A percentile compares a stretch with the other conserved stretches of the same genome.
These are phyloP conservation scores for Myrica gale DNA, from an alignment of 306 rosid species.

Conservation along the genomic window DNA sequence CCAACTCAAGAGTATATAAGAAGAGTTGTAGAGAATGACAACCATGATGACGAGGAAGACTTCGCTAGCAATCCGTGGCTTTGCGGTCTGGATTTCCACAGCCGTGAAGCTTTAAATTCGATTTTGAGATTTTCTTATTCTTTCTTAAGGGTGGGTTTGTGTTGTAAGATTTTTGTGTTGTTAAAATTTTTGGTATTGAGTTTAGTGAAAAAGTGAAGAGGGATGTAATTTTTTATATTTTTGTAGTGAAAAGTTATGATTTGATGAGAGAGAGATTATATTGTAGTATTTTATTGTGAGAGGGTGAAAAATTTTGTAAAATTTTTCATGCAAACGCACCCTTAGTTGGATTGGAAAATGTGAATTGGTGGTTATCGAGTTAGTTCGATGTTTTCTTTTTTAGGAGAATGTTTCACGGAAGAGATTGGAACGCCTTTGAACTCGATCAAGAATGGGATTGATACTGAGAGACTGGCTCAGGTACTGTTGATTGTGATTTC, in stretches of 20 bases:
- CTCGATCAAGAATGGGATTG: slow-evolving; percentile 46
- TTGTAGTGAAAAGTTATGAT: too few species aligned
- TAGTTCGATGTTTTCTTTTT: neutral
- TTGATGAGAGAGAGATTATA: too few species aligned
- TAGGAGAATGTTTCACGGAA: slow-evolving; percentile 19
- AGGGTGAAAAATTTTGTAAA: too few species aligned
- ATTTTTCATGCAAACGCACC: too few species aligned
- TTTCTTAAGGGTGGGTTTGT: too few species aligned
- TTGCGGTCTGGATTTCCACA: slow-evolving; percentile 46
- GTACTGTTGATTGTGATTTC: slow-evolving; percentile 25
- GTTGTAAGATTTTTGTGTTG: too few species aligned
- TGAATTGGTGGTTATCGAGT: neutral
- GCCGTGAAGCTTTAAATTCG: slow-evolving; percentile 27
- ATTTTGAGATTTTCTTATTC: neutral
- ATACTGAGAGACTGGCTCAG: slow-evolving; percentile 34
- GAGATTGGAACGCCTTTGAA: slow-evolving; percentile 35
- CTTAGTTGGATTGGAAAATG: neutral
- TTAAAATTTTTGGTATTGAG: too few species aligned
- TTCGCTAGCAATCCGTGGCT: slow-evolving; percentile 58
- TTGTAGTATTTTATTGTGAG: too few species aligned
- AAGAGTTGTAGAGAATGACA: slow-evolving; percentile 43
- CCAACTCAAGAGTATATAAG: slow-evolving; percentile 73
- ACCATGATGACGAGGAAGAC: slow-evolving; percentile 38
- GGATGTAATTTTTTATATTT: too few species aligned
- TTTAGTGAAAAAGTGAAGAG: too few species aligned